Evolutionary conservation across 2,329 filamentous ascomycete genomes (phyloP).

Genomic region (Mariannaea elegans): DNA sequence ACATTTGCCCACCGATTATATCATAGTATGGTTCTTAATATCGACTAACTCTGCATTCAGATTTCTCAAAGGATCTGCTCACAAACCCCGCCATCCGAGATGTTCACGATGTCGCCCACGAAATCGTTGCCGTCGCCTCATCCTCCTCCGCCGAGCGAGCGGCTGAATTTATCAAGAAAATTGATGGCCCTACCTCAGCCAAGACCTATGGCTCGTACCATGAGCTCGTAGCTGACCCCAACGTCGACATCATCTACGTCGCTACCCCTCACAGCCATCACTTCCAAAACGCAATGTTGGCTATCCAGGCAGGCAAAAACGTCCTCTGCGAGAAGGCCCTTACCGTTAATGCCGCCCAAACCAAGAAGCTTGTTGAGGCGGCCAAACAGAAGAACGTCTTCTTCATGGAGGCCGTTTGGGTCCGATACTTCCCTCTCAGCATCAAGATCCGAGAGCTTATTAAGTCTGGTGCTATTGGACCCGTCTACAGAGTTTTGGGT

Average conservation of each 20-base stretch:
- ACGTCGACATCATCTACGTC: constrained; percentile 88
- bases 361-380: constrained; percentile 74
- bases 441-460: constrained; percentile 76
- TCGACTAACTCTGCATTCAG: constrained; percentile 43
- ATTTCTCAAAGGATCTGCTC: constrained; percentile 81
- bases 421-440: constrained; percentile 85
- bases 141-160: constrained; percentile 77
- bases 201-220: constrained; percentile 83
- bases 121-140: constrained; percentile 81
- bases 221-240: constrained; percentile 79
- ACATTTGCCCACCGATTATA: background rate
- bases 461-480: constrained; percentile 62
- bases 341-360: constrained; percentile 83
- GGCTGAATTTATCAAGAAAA: constrained; percentile 74
- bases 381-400: constrained; percentile 78
- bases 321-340: constrained; percentile 93
- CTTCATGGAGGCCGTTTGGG: constrained; percentile 92
- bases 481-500: constrained; percentile 68
- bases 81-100: constrained; percentile 75
- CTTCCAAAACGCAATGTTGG: constrained; percentile 90
- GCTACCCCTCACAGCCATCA: constrained; percentile 93
- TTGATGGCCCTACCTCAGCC: constrained; percentile 73
- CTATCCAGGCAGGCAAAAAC: constrained; percentile 83
- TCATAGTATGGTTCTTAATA: background rate
- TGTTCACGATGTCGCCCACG: constrained; percentile 78